Base-by-base conservation (phyloP, 306 rosid genomes). In the Cucurbita moschata region DNA sequence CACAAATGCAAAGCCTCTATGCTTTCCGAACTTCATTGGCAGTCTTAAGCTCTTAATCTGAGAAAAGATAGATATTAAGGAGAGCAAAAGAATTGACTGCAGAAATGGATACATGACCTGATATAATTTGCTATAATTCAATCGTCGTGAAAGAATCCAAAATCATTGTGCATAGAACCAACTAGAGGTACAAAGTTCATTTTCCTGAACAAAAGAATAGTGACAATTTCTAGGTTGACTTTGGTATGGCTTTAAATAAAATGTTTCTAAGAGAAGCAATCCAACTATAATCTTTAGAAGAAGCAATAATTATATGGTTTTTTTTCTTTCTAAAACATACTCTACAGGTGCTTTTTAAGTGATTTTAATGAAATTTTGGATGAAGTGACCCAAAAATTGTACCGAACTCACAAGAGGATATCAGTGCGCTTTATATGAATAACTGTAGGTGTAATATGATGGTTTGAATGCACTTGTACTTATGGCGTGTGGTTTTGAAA, bases 1-100 rank as follows among this genome's bases (percentile, higher is more conserved):
- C 64, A 93, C 94, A 82, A 93, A 93, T 60, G 94, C 96, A 86
- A 93, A 93, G 6, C 97, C 97, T 82, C 97, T 90, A 80, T 89
- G 99, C 69, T 75, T 87, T 69, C 96, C 97, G 43, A 87, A 83
- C 83, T 88, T 89, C 90, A 80, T 83, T 57, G 99, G 97, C 76
- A 91, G 77, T 83, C 97, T 86, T 79, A 91, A 72, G 78, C 99
- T 91, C 82, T 95, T 95, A 76, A 91, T 72, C 99, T 94, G 57
- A 69, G 19, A 49, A 69, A 47, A 14, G 13, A 3, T 7, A 12
- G 47, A 44, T 50, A 67, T 46, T 67, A 26, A 21, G 12, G 0
- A 21, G 43, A 47, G 43, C 42, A 68, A 7, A 55, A 55, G 60
- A 55, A 55, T 54, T 12, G 26, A 19, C 30, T 0, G 30, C 5